Evolutionary conservation across 2,329 filamentous ascomycete genomes (phyloP), one percentile per base, ranked within the genome.

Genomic region (Coniochaeta hoffmannii): DNA sequence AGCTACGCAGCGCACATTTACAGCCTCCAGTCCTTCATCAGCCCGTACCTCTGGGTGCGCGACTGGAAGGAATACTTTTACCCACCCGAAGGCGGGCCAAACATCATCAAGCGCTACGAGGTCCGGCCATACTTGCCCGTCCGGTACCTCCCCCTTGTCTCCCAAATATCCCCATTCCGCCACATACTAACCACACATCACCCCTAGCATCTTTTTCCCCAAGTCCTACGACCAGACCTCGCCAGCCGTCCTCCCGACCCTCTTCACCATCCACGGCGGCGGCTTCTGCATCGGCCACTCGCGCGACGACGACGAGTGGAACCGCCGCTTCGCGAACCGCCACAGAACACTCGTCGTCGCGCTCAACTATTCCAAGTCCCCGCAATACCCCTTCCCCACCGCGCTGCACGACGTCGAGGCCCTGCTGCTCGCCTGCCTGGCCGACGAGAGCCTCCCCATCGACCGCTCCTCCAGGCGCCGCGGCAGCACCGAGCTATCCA

Each of bases 181-280:
- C n/a, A n/a, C n/a, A n/a, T n/a, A 41, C 24, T 26, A n/a, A 50
- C 24, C 4, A 50, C n/a, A n/a, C n/a, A n/a, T 46, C 24, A 9
- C 2, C 17, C 8, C 9, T 55, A 68, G 70, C 44, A 65, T 78
- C 55, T 78, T 76, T 65, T 69, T 71, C 44, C 75, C 76, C 1
- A 60, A 62, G 1, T 61, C 59, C 36, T 67, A 72, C 58, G 65
- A 72, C 59, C 60, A 65, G 0, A 53, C 36, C 35, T 46, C 24
- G 4, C 19, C 64, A 9, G 38, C 58, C 0, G 64, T 62, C 6
- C 65, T 74, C 11, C 76, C 78, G 1, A 67, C 75, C 2, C 68
- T 80, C 49, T 66, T 82, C 46, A 72, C 75, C 54, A 71, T 80
- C 60, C 79, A 82, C 60, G 78, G 78, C 54, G 77, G 79, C 56